These are phyloP conservation scores for Ceratocystis cacaofunesta DNA, from an alignment of 2,329 filamentous ascomycete genomes.

Conservation along the genomic window DNA sequence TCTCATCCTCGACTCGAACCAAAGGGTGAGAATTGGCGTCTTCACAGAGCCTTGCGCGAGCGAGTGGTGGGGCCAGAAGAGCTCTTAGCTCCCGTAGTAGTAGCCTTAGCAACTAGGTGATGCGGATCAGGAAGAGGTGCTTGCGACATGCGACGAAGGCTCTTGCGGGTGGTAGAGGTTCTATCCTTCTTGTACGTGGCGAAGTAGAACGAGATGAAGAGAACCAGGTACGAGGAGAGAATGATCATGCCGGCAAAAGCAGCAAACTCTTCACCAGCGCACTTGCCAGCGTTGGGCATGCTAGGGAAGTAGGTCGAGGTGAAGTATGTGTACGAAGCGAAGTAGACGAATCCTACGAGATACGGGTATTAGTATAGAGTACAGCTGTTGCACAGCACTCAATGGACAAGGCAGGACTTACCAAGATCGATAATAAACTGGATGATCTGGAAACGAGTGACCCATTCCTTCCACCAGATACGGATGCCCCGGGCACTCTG, in stretches of 20 bases:
- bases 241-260: slow-evolving; percentile 85
- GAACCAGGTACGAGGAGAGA: slow-evolving; percentile 83
- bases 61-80: slow-evolving; percentile 45
- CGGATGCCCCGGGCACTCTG: slow-evolving; percentile 88
- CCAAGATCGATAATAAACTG: slow-evolving; percentile 96
- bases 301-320: slow-evolving; percentile 74
- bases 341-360: slow-evolving; percentile 77
- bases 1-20: background rate
- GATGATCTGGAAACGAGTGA: slow-evolving; percentile 90
- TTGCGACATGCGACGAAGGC: slow-evolving; percentile 49
- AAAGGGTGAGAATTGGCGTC: background rate
- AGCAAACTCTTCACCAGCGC: slow-evolving; percentile 92
- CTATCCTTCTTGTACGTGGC: slow-evolving; percentile 90
- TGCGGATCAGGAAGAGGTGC: slow-evolving; percentile 68
- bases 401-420: slow-evolving; percentile 32
- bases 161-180: slow-evolving; percentile 65
- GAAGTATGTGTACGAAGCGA: slow-evolving; percentile 98
- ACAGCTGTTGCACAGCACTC: background rate
- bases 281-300: slow-evolving; percentile 71
- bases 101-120: slow-evolving; percentile 29
- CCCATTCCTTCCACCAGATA: slow-evolving; percentile 99
- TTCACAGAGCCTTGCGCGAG: slow-evolving; percentile 47
- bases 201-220: slow-evolving; percentile 98
- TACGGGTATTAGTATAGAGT: background rate
- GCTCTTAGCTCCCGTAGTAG: slow-evolving; percentile 33